Evolutionary conservation across 371 early-diverging fungal species (phyloP).

Genomic region (Apophysomyces variabilis): DNA sequence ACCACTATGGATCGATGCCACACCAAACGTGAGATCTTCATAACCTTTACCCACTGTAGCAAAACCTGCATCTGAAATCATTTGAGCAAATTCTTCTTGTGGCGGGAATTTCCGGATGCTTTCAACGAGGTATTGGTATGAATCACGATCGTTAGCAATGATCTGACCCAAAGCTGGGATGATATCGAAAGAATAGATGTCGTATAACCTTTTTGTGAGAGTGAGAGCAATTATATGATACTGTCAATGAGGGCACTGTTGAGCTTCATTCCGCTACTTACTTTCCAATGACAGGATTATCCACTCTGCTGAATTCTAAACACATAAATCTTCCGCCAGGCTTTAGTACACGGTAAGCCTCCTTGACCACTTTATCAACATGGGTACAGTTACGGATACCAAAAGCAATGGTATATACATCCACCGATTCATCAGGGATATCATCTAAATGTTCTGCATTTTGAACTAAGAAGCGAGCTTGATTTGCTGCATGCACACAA

Average conservation of each 20-base stretch:
- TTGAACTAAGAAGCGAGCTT: conserved; percentile 76
- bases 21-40: conserved; percentile 95
- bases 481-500: conserved; percentile 47
- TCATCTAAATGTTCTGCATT: conserved; percentile 88
- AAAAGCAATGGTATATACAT: conserved; percentile 95
- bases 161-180: conserved; percentile 91
- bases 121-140: conserved; percentile 98
- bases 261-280: conserved; percentile 35
- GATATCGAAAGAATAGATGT: conserved; percentile 92
- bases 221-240: not conserved
- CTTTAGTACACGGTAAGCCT: conserved; percentile 94
- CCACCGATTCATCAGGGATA: conserved; percentile 80
- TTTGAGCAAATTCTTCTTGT: conserved; percentile 89
- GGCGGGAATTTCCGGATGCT: conserved; percentile 93
- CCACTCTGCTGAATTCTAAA: conserved; percentile 92
- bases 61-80: conserved; percentile 93
- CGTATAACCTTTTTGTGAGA: conserved; percentile 68
- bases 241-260: not conserved
- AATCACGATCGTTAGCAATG: conserved; percentile 89
- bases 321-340: conserved; percentile 96
- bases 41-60: conserved; percentile 87
- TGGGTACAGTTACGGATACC: conserved; percentile 97
- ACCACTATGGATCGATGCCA: conserved; percentile 84
- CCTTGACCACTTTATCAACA: conserved; percentile 84
- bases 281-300: conserved; percentile 83